phyloP scores from a whole-genome alignment of 257 asterid species.

The Capsicum chinense region DNA sequence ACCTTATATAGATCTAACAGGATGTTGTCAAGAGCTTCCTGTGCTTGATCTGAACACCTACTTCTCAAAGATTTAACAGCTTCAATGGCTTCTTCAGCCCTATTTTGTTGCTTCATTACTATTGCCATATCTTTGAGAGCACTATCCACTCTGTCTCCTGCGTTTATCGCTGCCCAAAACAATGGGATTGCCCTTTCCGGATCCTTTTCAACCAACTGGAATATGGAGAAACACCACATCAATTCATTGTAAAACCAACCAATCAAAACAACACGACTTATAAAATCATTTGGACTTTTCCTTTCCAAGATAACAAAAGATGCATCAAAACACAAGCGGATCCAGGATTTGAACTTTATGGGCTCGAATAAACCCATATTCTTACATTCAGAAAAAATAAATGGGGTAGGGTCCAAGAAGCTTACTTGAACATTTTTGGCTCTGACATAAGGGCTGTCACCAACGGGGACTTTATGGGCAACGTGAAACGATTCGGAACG shows the following conservation, averaged over 20 bases:
- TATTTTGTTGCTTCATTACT: conserved; percentile 96
- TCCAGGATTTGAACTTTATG: background rate
- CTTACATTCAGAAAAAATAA: background rate
- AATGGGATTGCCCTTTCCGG: conserved; percentile 92
- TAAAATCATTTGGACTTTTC: background rate
- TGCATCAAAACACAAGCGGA: background rate
- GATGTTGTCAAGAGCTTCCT: conserved; percentile 94
- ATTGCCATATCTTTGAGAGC: conserved; percentile 98
- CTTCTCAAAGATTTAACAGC: conserved; percentile 83
- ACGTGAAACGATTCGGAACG: conserved; percentile 77
- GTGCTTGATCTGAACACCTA: conserved; percentile 96
- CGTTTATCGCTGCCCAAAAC: conserved; percentile 97
- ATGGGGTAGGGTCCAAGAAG: background rate
- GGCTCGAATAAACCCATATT: background rate
- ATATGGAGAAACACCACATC: background rate
- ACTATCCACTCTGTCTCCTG: conserved; percentile 98
- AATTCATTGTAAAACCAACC: background rate
- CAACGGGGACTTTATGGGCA: conserved; percentile 89
- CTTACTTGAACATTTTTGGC: conserved; percentile 96
- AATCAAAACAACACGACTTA: background rate
- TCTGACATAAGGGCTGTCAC: conserved; percentile 87
- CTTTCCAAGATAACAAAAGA: background rate
- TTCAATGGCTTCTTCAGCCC: conserved; percentile 96
- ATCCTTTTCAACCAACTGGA: conserved; percentile 91
- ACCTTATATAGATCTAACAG: conserved; percentile 91